Base-by-base conservation (phyloP, 768 basidiomycete species). In the Panaeolus papilionaceus region DNA sequence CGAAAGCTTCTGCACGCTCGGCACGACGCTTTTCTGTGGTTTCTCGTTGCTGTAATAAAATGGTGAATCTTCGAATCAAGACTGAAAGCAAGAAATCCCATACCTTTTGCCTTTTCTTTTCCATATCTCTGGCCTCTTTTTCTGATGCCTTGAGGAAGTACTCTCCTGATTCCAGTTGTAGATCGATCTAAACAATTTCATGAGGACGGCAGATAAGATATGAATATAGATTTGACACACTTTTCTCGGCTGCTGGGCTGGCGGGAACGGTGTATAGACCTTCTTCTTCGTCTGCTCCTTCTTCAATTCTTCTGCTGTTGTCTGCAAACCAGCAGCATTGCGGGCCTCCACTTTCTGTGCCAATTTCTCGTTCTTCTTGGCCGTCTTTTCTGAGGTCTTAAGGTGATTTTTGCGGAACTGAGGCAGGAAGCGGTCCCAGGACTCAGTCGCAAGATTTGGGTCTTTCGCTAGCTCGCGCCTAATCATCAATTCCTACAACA, bases 261-360 rank as follows among this genome's bases (percentile, higher is more conserved):
- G 98, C 42, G 98, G 98, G 88, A 99, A 99, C 1, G 98, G 98
- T n/a, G 98, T 98, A 79, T 98, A 98, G 16, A 89, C 84, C 78
- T 97, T 97, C 88, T 96, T 97, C 72, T 88, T 84, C 23, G 81
- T 82, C 72, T 89, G 79, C 62, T 70, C 68, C 62, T 72, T 70
- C 61, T 86, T 61, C 73, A n/a, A 81, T 62, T 75, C 75, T 58
- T 75, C 76, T 18, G 64, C 73, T 5, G 73, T 73, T 3, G 75
- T 76, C 16, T 84, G 84, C 23, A 92, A 73, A 4, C 90, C 92
- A n/a, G 89, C 92, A 62, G 86, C 88, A 69, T 85, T 82, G 61
- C 89, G 85, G 16, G 89, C 89, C 71, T 86, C 88, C 37, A 86
- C 83, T 76, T 90, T 91, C 44, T 84, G 77, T 23, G 85, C 81